Conservation (phyloP, 306 rosid species). For the Hippophae rhamnoides region DNA sequence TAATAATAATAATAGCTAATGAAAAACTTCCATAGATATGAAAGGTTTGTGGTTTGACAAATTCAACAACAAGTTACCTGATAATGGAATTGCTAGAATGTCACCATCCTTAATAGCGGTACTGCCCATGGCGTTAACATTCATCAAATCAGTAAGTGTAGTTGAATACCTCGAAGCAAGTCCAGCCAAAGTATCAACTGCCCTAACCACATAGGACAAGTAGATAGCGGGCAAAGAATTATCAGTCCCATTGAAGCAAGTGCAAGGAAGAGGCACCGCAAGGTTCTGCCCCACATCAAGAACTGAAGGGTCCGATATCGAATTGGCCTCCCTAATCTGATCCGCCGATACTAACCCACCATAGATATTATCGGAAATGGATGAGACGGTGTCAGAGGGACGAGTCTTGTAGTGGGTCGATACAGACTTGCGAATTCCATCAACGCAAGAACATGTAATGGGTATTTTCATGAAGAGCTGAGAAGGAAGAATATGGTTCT, state of each 20-base stretch:
- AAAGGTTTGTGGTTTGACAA: background rate
- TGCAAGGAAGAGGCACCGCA: slow-evolving; percentile 85
- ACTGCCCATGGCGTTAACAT: slow-evolving; percentile 92
- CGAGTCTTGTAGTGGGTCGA: slow-evolving; percentile 72
- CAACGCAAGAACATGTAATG: slow-evolving; percentile 69
- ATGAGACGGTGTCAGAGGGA: slow-evolving; percentile 66
- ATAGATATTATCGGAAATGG: slow-evolving; percentile 67
- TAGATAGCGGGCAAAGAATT: slow-evolving; percentile 80
- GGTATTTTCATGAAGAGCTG: slow-evolving; percentile 78
- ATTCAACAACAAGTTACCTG: slow-evolving; percentile 34
- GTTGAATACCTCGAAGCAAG: slow-evolving; percentile 70
- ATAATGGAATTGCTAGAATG: slow-evolving; percentile 79
- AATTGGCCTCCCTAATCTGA: slow-evolving; percentile 82
- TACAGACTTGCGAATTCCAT: slow-evolving; percentile 83
- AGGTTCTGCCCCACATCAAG: slow-evolving; percentile 81
- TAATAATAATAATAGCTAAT: too few relatives aligned
- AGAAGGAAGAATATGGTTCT: slow-evolving; percentile 85
- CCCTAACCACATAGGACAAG: slow-evolving; percentile 74
- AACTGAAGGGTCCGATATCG: slow-evolving; percentile 59
- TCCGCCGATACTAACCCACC: slow-evolving; percentile 85
- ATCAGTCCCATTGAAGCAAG: slow-evolving; percentile 94
- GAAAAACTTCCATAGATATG: too few relatives aligned
- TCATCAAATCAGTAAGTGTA: slow-evolving; percentile 92
- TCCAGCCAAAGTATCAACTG: slow-evolving; percentile 50
- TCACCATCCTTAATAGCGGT: slow-evolving; percentile 56